phyloP scores from a whole-genome alignment of 129 eudicot genomes.

The sunflower (Helianthus annuus) region HanXRQr2.0-SUNRISE NC_035447.2:56014829-56015328 shows the following conservation, averaged over 20 bases:
- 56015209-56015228: slow-evolving; percentile 25
- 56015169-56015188: slow-evolving; percentile 11
- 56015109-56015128: not conserved
- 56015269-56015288: slow-evolving; percentile 3
- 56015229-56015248: slow-evolving; percentile 30
- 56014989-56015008: not conserved
- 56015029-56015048: slow-evolving; percentile 16
- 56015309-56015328: slow-evolving; percentile 17
- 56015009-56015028: slow-evolving; percentile 23
- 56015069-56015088: slow-evolving; percentile 1
- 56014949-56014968: slow-evolving; percentile 26
- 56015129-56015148: slow-evolving; percentile 6
- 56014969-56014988: slow-evolving; percentile 18
- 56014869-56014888: slow-evolving; percentile 24
- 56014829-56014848: slow-evolving; percentile 5
- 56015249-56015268: slow-evolving; percentile 24
- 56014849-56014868: slow-evolving; percentile 29
- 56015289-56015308: slow-evolving; percentile 19
- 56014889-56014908: slow-evolving; percentile 26
- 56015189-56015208: slow-evolving; percentile 4
- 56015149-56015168: slow-evolving; percentile 23
- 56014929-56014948: not conserved
- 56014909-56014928: slow-evolving; percentile 16
- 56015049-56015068: slow-evolving; percentile 9
- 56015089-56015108: slow-evolving; percentile 26